These are phyloP conservation scores for Pleurozium schreberi DNA, from an alignment of 225 moss, liverwort and hornwort species.

Conservation along the genomic window DNA sequence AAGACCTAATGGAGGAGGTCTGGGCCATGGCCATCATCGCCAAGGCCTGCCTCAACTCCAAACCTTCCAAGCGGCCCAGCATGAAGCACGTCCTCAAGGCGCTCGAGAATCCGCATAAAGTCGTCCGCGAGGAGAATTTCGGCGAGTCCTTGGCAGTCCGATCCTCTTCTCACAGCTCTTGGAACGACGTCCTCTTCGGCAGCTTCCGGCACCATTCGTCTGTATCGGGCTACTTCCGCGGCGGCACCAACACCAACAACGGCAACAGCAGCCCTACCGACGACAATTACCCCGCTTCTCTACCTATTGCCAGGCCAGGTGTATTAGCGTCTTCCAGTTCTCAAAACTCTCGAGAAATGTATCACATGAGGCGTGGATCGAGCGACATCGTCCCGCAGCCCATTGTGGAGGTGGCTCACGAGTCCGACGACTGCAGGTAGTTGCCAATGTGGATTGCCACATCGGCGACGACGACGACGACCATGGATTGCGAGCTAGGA, in stretches of 20 bases:
- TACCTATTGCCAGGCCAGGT: constrained; percentile 23
- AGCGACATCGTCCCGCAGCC: constrained; percentile 32
- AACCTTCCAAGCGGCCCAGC: constrained; percentile 77
- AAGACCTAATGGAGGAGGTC: constrained; percentile 89
- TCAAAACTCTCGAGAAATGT: constrained; percentile 33
- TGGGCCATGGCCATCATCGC: constrained; percentile 99
- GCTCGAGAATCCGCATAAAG: constrained; percentile 87
- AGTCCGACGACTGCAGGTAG: constrained; percentile 25
- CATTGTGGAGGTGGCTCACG: constrained; percentile 31
- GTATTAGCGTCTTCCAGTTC: constrained; percentile 18
- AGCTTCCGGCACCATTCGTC: constrained; percentile 64
- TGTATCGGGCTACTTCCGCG: constrained; percentile 28
- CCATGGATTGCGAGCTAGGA: neutral
- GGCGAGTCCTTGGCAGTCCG: constrained; percentile 61
- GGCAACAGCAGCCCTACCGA: neutral
- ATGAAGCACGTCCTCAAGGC: constrained; percentile 94
- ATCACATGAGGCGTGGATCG: constrained; percentile 28
- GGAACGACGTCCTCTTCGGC: constrained; percentile 86
- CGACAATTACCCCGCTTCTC: constrained; percentile 12
- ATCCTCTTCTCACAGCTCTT: constrained; percentile 70
- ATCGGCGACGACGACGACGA: neutral
- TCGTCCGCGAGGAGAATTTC: constrained; percentile 83
- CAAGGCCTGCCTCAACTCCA: constrained; percentile 79
- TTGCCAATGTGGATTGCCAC: neutral
- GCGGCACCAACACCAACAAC: neutral